Evolutionary conservation across 441 rosid species (phyloP).

Genomic region (Macaranga tanarius): DNA sequence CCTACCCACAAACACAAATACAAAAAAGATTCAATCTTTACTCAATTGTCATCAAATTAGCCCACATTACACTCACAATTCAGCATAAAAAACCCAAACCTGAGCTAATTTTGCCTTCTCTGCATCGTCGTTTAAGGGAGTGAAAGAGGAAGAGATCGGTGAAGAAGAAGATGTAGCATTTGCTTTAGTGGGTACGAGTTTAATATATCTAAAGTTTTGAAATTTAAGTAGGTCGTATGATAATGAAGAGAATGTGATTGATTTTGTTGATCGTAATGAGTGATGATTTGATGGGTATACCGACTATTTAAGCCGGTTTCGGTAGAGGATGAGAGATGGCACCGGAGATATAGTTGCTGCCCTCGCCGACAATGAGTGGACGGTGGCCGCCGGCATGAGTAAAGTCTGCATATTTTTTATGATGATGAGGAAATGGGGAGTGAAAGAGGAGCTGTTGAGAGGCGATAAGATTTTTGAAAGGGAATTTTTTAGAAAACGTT

Average conservation of each 20-base stretch:
- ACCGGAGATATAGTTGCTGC: slow-evolving; percentile 16
- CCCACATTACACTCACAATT: not conserved
- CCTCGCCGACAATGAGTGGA: slow-evolving; percentile 32
- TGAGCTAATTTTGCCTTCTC: slow-evolving; percentile 83
- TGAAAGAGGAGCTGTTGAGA: too few relatives aligned
- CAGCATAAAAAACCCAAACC: slow-evolving; percentile 35
- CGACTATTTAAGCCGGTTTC: slow-evolving; percentile 12
- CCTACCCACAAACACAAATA: slow-evolving; percentile 47
- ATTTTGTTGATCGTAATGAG: slow-evolving; percentile 26
- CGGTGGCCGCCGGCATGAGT: slow-evolving; percentile 44
- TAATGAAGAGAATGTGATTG: slow-evolving; percentile 19
- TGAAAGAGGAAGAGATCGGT: slow-evolving; percentile 42
- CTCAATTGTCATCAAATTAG: too few relatives aligned
- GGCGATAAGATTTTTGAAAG: too few relatives aligned
- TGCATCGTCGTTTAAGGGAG: slow-evolving; percentile 47
- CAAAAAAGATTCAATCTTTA: not conserved
- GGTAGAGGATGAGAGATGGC: slow-evolving; percentile 6
- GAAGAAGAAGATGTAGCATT: slow-evolving; percentile 34
- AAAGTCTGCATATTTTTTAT: slow-evolving; percentile 55
- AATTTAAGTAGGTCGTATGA: slow-evolving; percentile 33
- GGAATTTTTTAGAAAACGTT: too few relatives aligned
- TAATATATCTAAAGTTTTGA: slow-evolving; percentile 31
- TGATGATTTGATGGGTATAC: slow-evolving; percentile 20
- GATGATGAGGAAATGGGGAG: not conserved
- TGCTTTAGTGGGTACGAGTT: slow-evolving; percentile 20